A percentile compares a stretch with the other conserved stretches of the same genome.
Conservation (phyloP, 176 grass and related monocot genomes). For the Oryza officinalis region DNA sequence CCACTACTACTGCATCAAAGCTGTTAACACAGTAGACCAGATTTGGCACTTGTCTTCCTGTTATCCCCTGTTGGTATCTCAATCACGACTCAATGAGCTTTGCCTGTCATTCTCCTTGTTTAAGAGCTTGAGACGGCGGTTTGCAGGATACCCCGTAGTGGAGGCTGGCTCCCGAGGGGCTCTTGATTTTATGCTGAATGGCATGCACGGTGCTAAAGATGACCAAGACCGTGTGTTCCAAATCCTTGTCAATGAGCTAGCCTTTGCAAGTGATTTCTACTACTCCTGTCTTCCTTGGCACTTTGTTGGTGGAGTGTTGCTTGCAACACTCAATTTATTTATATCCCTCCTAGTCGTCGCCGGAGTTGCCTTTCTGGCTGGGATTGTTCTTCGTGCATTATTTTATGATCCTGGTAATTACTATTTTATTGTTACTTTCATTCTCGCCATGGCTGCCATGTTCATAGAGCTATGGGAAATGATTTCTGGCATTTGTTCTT, state of each 20-base stretch:
- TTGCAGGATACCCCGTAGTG: not conserved
- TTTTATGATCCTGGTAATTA: rapidly evolving
- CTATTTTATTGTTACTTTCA: too few species aligned
- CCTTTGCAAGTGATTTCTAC: not conserved
- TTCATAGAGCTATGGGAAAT: too few species aligned
- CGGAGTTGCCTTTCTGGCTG: too few species aligned
- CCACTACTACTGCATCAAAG: too few species aligned
- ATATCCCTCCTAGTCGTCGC: too few species aligned
- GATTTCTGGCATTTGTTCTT: too few species aligned
- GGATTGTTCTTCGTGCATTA: rapidly evolving
- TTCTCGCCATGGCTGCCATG: too few species aligned
- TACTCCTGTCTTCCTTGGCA: not conserved
- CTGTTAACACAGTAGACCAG: not conserved
- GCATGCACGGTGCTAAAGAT: not conserved
- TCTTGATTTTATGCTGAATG: not conserved
- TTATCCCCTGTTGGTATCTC: not conserved
- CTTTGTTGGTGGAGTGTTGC: too few species aligned
- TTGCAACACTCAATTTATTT: too few species aligned
- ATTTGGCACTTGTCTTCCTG: not conserved
- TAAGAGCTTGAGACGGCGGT: not conserved
- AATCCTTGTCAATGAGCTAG: not conserved
- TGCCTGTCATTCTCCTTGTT: conserved; percentile 8
- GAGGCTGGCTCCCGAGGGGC: not conserved
- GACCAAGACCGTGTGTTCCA: not conserved
- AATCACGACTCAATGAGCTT: not conserved